Base-by-base conservation (phyloP, 768 basidiomycete species). In the Trametes punicea region DNA sequence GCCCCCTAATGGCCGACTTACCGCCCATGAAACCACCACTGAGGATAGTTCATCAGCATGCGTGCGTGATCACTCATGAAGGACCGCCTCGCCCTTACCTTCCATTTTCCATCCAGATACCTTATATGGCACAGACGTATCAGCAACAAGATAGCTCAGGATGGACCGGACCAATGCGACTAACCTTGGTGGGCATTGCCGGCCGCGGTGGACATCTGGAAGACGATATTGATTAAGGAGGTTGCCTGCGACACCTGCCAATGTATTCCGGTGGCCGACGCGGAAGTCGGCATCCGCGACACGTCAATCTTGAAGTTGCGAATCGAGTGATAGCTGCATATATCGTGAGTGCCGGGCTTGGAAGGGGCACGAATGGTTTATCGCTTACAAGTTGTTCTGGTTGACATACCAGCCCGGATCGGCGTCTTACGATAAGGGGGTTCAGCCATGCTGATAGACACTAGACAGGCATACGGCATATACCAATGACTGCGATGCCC, bases 231-330 rank as follows among this genome's bases (percentile, higher is more conserved):
- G 57, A 85, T 77, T 38, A 91, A 68, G 0, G 85, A 87, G 0
- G 89, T 90, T 9, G 84, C 78, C 67, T 91, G 89, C 0, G 89
- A 81, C 16, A 90, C 85, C 71, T 91, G 89, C 89, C 89, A 91
- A 63, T 91, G 89, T 29, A 91, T 72, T 27, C 86, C 88, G 11
- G 84, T 87, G 31, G 81, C 87, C 57, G 53, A 34, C 2, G 61
- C 54, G 65, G 25, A 71, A 1, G 83, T 68, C 30, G 83, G 78
- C 53, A 85, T 78, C 70, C 74, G 74, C 52, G 75, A 70, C 34
- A 84, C 72, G 64, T 91, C 89, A 60, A 91, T 86, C 41, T 87
- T 72, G 51, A 91, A 79, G 71, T 91, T 90, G 51, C 88, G 76
- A 46, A 90, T 75, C 3, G 87, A 86, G 29, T 85, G 85, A 69